phyloP scores from a whole-genome alignment of 164 flowering plant species.

The Aristolochia fimbriata region DNA sequence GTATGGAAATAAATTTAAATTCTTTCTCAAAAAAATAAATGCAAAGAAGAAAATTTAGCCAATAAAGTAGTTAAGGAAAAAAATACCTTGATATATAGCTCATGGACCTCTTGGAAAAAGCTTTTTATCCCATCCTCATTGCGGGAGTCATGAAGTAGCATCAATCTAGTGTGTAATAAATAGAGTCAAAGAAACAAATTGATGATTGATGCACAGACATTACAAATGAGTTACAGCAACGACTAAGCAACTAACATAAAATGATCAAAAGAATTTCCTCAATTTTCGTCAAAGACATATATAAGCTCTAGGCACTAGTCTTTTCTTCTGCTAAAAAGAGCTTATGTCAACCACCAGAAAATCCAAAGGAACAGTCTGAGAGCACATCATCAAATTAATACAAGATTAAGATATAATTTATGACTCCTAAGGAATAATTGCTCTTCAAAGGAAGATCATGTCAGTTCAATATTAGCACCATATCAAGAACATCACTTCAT shows the following conservation, averaged over 20 bases:
- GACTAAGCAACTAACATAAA: background rate
- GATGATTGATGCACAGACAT: background rate
- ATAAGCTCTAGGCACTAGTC: background rate
- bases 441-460: no score
- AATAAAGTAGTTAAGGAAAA: background rate
- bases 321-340: no score
- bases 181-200: conserved; percentile 37
- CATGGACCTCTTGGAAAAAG: conserved; percentile 98
- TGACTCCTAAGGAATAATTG: no score
- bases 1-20: background rate
- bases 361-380: no score
- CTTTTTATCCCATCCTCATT: conserved; percentile 98
- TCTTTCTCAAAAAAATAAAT: background rate
- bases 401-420: no score
- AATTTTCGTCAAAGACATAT: background rate
- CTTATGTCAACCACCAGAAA: no score
- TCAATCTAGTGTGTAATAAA: conserved; percentile 76
- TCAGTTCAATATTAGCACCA: no score
- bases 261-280: background rate
- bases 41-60: conserved; percentile 27
- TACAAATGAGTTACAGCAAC: background rate
- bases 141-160: conserved; percentile 98
- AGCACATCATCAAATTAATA: no score
- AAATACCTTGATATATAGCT: conserved; percentile 80
- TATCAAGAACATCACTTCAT: no score